phyloP scores from a whole-genome alignment of 2,329 filamentous ascomycete genomes.

The Botryosphaeria agaves region DNA sequence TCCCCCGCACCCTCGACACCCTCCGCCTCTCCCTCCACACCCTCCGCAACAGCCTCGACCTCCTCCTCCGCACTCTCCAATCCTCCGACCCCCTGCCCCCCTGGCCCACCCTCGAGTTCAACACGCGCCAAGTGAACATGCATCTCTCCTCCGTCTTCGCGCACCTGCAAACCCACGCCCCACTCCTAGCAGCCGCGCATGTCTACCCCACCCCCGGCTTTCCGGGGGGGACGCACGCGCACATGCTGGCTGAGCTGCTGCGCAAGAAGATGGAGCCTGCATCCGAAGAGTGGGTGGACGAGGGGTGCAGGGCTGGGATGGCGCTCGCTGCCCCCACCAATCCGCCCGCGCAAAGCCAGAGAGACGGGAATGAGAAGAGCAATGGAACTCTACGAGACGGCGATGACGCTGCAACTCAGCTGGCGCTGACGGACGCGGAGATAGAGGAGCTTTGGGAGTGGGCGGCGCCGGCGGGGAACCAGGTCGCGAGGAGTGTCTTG shows the following conservation, averaged over 20 bases:
- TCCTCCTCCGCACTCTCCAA: conserved; percentile 33
- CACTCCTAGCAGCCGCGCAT: conserved; percentile 47
- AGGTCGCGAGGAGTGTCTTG: no score
- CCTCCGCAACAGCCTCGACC: conserved; percentile 1
- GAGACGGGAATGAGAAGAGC: conserved; percentile 6
- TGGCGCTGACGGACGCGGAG: conserved; percentile 33
- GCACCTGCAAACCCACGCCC: neutral
- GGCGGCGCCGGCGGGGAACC: no score
- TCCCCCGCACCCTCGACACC: neutral
- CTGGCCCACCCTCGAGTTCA: conserved; percentile 1
- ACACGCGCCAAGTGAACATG: no score
- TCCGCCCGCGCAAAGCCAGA: conserved; percentile 1
- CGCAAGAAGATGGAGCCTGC: conserved; percentile 72
- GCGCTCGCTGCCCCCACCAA: neutral
- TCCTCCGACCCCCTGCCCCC: conserved; percentile 55
- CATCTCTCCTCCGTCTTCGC: neutral
- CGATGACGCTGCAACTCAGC: conserved; percentile 44
- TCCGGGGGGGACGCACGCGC: conserved; percentile 43
- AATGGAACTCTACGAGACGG: conserved; percentile 31
- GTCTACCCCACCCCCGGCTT: conserved; percentile 60
- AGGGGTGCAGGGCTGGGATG: conserved; percentile 35
- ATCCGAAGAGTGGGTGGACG: conserved; percentile 52
- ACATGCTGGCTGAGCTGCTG: conserved; percentile 44
- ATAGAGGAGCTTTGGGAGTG: conserved; percentile 9
- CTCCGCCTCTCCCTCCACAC: conserved; percentile 1